A percentile compares a stretch with the other conserved stretches of the same genome.
Evolutionary conservation across 106 monocot genomes (phyloP).

Genomic region (Apostasia ramifera): DNA sequence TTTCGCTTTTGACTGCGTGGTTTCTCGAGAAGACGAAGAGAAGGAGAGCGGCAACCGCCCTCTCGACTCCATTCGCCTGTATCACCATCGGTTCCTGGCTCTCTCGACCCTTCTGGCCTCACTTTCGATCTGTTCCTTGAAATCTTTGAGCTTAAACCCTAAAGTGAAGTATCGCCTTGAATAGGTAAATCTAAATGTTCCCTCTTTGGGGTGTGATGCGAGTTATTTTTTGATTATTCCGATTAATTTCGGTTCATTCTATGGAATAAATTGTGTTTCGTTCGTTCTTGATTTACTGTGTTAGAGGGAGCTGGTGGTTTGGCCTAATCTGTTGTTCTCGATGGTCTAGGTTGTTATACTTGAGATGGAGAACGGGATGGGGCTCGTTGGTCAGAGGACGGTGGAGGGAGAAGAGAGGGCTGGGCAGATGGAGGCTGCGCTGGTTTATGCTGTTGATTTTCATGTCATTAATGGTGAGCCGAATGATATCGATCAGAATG

Average conservation of each 20-base stretch:
- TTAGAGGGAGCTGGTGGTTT: no score
- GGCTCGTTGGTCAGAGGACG: constrained; percentile 1
- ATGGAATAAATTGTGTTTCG: not conserved
- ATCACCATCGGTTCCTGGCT: not conserved
- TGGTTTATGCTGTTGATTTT: not conserved
- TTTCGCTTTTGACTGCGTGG: not conserved
- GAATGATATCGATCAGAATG: constrained; percentile 12
- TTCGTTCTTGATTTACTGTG: not conserved
- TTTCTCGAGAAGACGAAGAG: not conserved
- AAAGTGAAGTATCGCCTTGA: not conserved
- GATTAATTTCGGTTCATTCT: not conserved
- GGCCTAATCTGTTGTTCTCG: no score
- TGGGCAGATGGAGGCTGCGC: not conserved
- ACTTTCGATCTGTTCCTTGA: not conserved
- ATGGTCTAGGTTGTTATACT: not conserved
- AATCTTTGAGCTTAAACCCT: not conserved
- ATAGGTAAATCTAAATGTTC: not conserved
- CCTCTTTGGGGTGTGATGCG: not conserved
- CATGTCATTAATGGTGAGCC: not conserved
- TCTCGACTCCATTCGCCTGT: not conserved
- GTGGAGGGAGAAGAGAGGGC: not conserved
- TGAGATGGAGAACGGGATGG: constrained; percentile 24
- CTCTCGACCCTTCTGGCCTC: not conserved
- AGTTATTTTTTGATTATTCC: not conserved
- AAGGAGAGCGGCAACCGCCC: not conserved